phyloP scores from a whole-genome alignment of 345 rosid species.

The Carallia brachiata region DNA sequence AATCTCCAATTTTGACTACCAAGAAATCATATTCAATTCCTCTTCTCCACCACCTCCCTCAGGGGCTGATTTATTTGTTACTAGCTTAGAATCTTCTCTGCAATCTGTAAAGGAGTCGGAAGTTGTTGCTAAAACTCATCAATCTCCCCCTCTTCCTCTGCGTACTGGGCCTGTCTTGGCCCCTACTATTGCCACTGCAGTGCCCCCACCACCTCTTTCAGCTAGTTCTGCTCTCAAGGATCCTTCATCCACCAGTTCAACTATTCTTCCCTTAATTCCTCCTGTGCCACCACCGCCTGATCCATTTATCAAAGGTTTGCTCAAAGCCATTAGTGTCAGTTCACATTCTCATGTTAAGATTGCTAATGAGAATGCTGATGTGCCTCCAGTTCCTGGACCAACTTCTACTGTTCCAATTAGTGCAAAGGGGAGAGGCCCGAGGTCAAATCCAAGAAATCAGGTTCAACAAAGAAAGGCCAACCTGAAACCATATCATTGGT shows the following conservation, averaged over 20 bases:
- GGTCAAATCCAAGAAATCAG: constrained; percentile 40
- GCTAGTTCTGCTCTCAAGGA: constrained; percentile 24
- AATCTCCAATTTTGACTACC: constrained; percentile 13
- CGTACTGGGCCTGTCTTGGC: constrained; percentile 24
- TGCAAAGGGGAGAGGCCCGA: constrained; percentile 53
- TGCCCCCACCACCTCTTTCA: constrained; percentile 33
- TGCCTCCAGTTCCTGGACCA: constrained; percentile 71
- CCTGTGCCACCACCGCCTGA: constrained; percentile 68
- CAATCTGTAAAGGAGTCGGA: constrained; percentile 16
- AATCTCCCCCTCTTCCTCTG: constrained; percentile 47
- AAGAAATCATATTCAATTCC: constrained; percentile 13
- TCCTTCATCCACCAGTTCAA: constrained; percentile 17
- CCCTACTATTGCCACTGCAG: constrained; percentile 20
- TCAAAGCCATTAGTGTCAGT: constrained; percentile 23
- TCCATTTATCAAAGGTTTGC: constrained; percentile 35
- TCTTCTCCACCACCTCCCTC: constrained; percentile 17
- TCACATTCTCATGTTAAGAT: constrained; percentile 33
- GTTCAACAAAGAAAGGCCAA: constrained; percentile 58
- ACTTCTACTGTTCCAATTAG: constrained; percentile 38
- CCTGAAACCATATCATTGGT: constrained; percentile 86
- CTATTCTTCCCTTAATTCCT: constrained; percentile 15
- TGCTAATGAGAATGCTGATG: constrained; percentile 33
- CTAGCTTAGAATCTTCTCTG: constrained; percentile 22
- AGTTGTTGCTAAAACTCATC: constrained; percentile 35
- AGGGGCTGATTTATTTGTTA: not conserved